Evolutionary conservation across 306 rosid species (phyloP), one percentile per base, ranked within the genome.

Genomic region (Gastrolobium villosum): DNA sequence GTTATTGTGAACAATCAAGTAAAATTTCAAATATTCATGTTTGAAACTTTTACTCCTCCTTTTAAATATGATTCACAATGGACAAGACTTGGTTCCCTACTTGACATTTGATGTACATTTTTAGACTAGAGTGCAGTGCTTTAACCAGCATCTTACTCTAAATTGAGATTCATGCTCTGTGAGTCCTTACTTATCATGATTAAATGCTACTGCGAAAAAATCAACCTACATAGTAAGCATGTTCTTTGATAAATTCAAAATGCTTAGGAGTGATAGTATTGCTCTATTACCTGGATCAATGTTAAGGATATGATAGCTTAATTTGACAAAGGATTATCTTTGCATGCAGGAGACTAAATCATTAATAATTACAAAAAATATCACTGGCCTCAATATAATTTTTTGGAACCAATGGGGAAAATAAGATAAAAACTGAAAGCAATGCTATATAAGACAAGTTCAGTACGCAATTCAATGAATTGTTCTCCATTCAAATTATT

Each of bases 381-480:
- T 53, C 32, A 15, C 59, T 53, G 59, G 59, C 20, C 31, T 53
- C 10, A 0, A 26, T 53, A 32, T 10, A 6, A 53, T 53, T 10
- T 53, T 20, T 20, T 20, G 26, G 26, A 44, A 14, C 14, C n/a
- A 46, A 48, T 13, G 4, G 37, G 35, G 44, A 48, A 70, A 70
- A 70, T 9, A 8, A 36, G 76, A 39, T 39, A 26, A 36, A 10
- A 30, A 41, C 1, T 14, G 10, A 28, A 60, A 20, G 52, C 7
- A 46, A n/a, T n/a, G 9, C 39, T 32, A 26, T 20, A 32, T 3
- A 31, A 32, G 64, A 32, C 2, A 31, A 32, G 64, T 72, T 64
- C 34, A 50, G 35, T 48, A 48, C 57, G 80, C 49, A 75, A 49
- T 62, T 54, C 14, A 34, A 44, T 60, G 53, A 70, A 13, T 30